phyloP scores from a whole-genome alignment of 129 eudicot species.

The Heracleum sosnowskyi region DNA sequence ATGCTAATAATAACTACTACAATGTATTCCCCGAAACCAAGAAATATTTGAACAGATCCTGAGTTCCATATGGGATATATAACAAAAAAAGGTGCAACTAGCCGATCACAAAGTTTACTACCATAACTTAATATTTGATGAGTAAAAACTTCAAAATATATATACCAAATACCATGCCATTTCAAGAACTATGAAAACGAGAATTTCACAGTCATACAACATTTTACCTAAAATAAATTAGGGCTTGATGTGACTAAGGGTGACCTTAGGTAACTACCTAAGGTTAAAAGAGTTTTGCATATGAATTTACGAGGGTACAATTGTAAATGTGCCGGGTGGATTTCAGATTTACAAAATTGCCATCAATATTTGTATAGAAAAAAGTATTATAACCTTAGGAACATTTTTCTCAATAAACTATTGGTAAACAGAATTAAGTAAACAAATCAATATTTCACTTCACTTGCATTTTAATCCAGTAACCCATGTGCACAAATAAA shows the following conservation, averaged over 20 bases:
- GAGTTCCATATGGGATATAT: not conserved
- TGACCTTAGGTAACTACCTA: too few relatives aligned
- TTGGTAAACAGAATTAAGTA: not conserved
- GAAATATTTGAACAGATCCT: not conserved
- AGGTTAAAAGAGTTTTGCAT: too few relatives aligned
- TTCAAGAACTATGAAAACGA: not conserved
- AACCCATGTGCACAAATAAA: not conserved
- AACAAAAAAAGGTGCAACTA: not conserved
- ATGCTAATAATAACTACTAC: not conserved
- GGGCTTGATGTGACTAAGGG: too few relatives aligned
- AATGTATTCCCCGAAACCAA: not conserved
- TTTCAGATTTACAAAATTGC: too few relatives aligned
- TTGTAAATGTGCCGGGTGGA: too few relatives aligned
- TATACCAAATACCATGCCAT: not conserved
- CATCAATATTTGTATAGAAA: too few relatives aligned
- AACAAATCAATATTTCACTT: not conserved
- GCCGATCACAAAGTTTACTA: not conserved
- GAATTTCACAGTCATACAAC: not conserved
- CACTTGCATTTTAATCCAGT: not conserved
- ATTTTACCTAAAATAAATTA: not conserved
- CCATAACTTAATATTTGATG: not conserved
- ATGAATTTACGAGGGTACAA: too few relatives aligned
- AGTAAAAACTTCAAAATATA: not conserved
- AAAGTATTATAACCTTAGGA: too few relatives aligned
- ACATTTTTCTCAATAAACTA: too few relatives aligned